A percentile compares a stretch with the other conserved stretches of the same genome.
Conservation (phyloP, 352 stramenopile species). For the Globisporangium megalacanthum region DNA sequence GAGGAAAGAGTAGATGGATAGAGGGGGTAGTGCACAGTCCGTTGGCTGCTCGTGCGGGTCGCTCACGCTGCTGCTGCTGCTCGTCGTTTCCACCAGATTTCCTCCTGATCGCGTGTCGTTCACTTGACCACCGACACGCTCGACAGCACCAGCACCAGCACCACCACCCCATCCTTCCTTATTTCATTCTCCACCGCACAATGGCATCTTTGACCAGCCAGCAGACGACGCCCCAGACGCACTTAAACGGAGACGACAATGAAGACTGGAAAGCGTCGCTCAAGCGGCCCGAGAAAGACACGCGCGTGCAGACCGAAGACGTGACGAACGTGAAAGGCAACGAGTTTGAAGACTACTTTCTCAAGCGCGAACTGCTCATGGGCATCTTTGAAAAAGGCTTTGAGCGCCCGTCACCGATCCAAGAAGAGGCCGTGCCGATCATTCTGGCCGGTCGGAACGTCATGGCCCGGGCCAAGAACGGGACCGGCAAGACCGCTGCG, state of each 20-base stretch:
- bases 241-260: constrained; percentile 21
- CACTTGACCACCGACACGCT: too few relatives aligned
- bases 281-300: constrained; percentile 83
- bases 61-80: too few relatives aligned
- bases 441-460: constrained; percentile 98
- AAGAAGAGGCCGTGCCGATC: constrained; percentile 99
- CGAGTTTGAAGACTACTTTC: constrained; percentile 99
- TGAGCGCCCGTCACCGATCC: constrained; percentile 98
- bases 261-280: constrained; percentile 75
- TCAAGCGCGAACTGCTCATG: constrained; percentile 99
- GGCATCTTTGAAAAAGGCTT: constrained; percentile 99
- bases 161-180: too few relatives aligned
- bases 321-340: constrained; percentile 99
- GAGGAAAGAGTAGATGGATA: too few relatives aligned
- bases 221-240: constrained; percentile 15
- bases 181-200: background rate
- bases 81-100: too few relatives aligned
- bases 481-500: constrained; percentile 98
- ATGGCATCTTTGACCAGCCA: constrained; percentile 6
- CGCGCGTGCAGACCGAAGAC: constrained; percentile 91
- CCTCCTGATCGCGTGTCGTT: too few relatives aligned
- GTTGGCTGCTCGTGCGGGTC: too few relatives aligned
- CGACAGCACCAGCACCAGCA: background rate
- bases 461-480: constrained; percentile 98
- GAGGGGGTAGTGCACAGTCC: too few relatives aligned